phyloP scores from a whole-genome alignment of 2,329 filamentous ascomycete genomes.

The Tolypocladium ophioglossoides region DNA sequence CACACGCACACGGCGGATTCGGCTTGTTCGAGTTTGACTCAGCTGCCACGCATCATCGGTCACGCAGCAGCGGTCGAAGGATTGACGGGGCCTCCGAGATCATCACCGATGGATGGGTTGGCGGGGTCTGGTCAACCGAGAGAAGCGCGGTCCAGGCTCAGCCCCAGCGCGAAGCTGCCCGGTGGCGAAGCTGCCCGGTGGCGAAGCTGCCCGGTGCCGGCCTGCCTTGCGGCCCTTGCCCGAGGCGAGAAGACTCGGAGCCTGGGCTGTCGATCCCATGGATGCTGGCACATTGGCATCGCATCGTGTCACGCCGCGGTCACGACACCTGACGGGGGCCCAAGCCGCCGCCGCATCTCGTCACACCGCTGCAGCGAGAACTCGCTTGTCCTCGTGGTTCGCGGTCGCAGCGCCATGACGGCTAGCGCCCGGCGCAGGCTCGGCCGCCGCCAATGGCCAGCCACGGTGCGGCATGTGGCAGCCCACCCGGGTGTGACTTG shows the following conservation, averaged over 20 bases:
- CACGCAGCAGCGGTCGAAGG: neutral
- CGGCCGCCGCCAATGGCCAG: slow-evolving; percentile 1
- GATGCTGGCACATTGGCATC: neutral
- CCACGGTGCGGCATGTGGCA: slow-evolving; percentile 4
- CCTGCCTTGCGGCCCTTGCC: neutral
- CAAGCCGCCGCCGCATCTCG: neutral
- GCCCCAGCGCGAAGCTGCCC: neutral
- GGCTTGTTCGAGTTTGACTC: neutral
- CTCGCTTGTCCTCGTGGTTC: slow-evolving; percentile 1
- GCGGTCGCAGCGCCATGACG: neutral
- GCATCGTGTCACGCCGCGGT: neutral
- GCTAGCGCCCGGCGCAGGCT: neutral
- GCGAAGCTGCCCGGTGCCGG: too few relatives aligned
- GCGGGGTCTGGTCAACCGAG: neutral
- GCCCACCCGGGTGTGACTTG: slow-evolving; percentile 10
- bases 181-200: too few relatives aligned
- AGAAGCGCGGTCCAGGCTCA: neutral
- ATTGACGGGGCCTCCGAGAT: neutral
- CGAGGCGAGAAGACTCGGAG: too few relatives aligned
- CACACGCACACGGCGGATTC: too few relatives aligned
- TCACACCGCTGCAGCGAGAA: neutral
- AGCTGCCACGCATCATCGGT: neutral
- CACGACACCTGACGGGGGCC: neutral
- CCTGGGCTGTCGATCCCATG: neutral
- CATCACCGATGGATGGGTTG: neutral